These are phyloP conservation scores for Asterophora lycoperdoides DNA, from an alignment of 768 basidiomycete species.

Conservation along the genomic window DNA sequence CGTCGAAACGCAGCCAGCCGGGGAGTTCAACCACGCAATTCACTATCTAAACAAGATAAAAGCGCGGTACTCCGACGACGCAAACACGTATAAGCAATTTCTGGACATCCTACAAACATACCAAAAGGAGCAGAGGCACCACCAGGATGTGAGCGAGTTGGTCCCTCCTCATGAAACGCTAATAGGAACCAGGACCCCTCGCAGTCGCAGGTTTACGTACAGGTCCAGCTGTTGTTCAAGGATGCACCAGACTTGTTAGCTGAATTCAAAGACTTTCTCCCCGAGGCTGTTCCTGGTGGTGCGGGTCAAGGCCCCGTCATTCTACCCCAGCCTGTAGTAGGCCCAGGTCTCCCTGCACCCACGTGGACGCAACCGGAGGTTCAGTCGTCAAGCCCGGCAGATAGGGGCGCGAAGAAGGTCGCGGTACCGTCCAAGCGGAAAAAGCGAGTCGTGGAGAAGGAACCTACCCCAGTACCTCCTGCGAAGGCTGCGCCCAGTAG, in stretches of 20 bases:
- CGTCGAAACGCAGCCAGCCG: constrained; percentile 48
- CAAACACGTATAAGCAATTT: constrained; percentile 91
- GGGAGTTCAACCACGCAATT: constrained; percentile 91
- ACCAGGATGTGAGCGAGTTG: constrained; percentile 57
- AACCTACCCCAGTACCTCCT: constrained; percentile 55
- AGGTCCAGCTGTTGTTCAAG: constrained; percentile 78
- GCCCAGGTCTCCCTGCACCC: constrained; percentile 26
- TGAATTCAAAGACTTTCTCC: constrained; percentile 81
- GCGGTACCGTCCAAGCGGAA: constrained; percentile 48
- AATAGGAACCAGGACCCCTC: constrained; percentile 4
- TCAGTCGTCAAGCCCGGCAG: constrained; percentile 33
- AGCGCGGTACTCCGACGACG: constrained; percentile 79
- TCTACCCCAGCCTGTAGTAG: constrained; percentile 39
- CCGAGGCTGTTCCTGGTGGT: constrained; percentile 49
- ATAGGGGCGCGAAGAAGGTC: constrained; percentile 41
- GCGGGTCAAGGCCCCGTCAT: constrained; percentile 42
- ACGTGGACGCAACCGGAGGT: constrained; percentile 39
- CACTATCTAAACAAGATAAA: constrained; percentile 99
- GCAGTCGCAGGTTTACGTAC: constrained; percentile 72
- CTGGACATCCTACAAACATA: constrained; percentile 85
- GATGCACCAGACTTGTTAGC: constrained; percentile 74
- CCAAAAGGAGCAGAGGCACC: constrained; percentile 75
- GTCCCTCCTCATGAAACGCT: constrained; percentile 3
- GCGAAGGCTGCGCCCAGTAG: constrained; percentile 45
- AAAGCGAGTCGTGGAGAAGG: constrained; percentile 65